Base-by-base conservation (phyloP, 768 basidiomycete species). In the Tremella fuciformis region DNA sequence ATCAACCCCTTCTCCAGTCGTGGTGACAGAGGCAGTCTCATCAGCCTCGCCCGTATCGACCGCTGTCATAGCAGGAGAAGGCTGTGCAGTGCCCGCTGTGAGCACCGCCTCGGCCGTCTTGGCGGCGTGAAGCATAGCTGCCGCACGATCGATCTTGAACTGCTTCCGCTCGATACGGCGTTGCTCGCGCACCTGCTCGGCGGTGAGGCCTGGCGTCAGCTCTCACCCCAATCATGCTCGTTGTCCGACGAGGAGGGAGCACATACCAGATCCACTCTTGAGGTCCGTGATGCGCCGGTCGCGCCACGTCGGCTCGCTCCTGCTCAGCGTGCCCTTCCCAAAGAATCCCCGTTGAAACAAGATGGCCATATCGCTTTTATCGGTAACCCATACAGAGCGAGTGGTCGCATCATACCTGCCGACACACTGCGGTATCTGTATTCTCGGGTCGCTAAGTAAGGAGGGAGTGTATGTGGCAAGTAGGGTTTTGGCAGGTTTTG, bases 281-380 rank as follows among this genome's bases (percentile, higher is more conserved):
- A 84, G 78, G 70, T 77, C 81, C 71, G 89, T 90, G 59, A 87
- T 80, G 66, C 89, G 86, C 47, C 96, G 80, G 18, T 86, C 83
- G 59, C 86, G 80, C 96, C 96, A 99, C 55, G 85, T 90, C 8
- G 94, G 93, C 76, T 99, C 96, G 76, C 92, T 96, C 58, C 96
- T 79, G 40, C 90, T 93, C 53, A 99, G 80, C 72, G 88, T 88
- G 0, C 96, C 96, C 76, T 99, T 99, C 21, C 96, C 96, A 75
- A 98, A 99, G 79, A 98, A 97, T 0, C 96, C 96, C 59, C 88
- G 79, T 47, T 84, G 80, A 89, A 96, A 99, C 38, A 98, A 81
- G 3, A 86, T 78, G 63, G 80, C 80, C 44, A 85, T 84, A 72
- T 91, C 84, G 21, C 77, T 81, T 24, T 80, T 76, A 57, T 85